phyloP scores from a whole-genome alignment of 306 rosid species.

The Glycine tomentella region DNA sequence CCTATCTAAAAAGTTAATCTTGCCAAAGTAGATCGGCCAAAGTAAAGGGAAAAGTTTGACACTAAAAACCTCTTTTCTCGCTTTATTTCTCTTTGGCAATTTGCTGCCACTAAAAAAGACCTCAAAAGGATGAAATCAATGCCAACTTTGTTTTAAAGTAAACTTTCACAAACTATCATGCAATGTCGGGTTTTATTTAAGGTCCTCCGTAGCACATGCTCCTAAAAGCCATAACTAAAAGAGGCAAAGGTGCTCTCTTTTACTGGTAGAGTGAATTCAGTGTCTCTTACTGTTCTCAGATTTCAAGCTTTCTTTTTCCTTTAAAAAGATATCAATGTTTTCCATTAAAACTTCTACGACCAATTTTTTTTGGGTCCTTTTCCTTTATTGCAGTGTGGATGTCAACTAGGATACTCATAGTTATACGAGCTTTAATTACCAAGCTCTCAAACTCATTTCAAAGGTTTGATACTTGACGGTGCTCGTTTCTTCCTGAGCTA shows the following conservation, averaged over 20 bases:
- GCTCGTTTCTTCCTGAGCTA: background rate
- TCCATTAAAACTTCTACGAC: slow-evolving; percentile 28
- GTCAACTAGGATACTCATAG: slow-evolving; percentile 44
- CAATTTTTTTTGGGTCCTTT: slow-evolving; percentile 52
- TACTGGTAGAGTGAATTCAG: slow-evolving; percentile 40
- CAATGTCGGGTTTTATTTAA: slow-evolving; percentile 8
- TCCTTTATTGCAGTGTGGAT: slow-evolving; percentile 51
- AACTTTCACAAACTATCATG: slow-evolving; percentile 27
- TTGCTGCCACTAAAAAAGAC: background rate
- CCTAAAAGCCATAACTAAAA: background rate
- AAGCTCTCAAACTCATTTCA: slow-evolving; percentile 26
- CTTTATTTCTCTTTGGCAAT: slow-evolving; percentile 11
- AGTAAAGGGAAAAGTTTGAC: background rate
- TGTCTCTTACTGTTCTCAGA: slow-evolving; percentile 21
- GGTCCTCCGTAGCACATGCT: slow-evolving; percentile 31
- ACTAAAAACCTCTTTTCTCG: background rate
- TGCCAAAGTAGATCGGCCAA: background rate
- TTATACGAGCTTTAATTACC: background rate
- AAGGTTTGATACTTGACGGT: background rate
- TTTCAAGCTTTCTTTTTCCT: slow-evolving; percentile 2
- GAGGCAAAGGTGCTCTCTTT: background rate
- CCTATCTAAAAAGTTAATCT: background rate
- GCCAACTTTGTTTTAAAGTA: slow-evolving; percentile 7
- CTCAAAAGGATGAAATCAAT: slow-evolving; percentile 5
- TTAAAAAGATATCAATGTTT: background rate